Base-by-base conservation (phyloP, 345 rosid species). In the Salix udensis region DNA sequence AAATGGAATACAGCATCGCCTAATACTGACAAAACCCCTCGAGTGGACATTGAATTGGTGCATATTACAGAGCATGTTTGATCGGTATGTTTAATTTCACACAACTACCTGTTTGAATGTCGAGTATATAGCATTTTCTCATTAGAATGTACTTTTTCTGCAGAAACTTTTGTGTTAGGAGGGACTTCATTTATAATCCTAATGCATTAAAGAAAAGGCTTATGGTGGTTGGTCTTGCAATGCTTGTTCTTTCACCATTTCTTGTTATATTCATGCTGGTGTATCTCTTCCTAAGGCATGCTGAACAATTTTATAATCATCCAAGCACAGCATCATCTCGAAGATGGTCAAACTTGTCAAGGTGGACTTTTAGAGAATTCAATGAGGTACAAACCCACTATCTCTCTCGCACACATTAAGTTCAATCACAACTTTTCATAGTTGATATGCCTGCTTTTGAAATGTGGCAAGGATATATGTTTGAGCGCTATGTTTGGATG, bases 11-110 rank as follows among this genome's bases (percentile, higher is more conserved):
- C 85, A 78, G 46, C 82, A 88, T 80, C 89, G 88, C 74, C 82
- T 88, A 46, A 89, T 94, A 34, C 84, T 96, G 70, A 91, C 98
- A 65, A 96, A 96, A 88, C 91, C 97, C 79, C 94, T 96, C 68
- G 97, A 94, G 70, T 96, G 99, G 99, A 94, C 94, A 73, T 87
- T 96, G 67, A 96, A 91, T 87, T 96, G 98, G 98, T 96, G 98
- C 84, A 91, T 96, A 82, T 82, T 96, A 83, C 98, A 96, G 87
- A 92, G 96, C 92, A 94, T 96, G 99, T 94, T 96, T 89, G 98
- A 96, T 75, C 82, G 97, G 99, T 96, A 88, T 74, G 87, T 31
- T 72, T 37, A 68, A 61, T 48, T 81, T 60, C 62, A 24, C 31
- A 40, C 16, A 44, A 76, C 26, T 70, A 23, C 76, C n/a, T 79